Evolutionary conservation across 2,329 filamentous ascomycete genomes (phyloP), one percentile per base, ranked within the genome.

Genomic region (Grosmannia clavigera): DNA sequence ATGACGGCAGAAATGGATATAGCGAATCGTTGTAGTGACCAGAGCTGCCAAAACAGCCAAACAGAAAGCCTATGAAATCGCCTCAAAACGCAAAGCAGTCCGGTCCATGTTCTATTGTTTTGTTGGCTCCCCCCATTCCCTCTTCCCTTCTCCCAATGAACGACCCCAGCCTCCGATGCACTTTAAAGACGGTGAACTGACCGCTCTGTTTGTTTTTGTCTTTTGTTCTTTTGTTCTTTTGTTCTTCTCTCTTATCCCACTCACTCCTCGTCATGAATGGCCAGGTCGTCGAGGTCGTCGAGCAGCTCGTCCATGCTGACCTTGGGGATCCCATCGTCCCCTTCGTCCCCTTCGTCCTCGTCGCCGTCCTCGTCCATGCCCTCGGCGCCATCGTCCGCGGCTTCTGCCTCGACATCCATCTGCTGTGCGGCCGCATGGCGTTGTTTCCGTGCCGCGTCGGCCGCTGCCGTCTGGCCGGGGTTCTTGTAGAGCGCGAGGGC

Each of bases 261-360:
- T 51, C n/a, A 48, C 46, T 66, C 61, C 58, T 66, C 63, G 58
- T 87, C 83, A 64, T 82, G 74, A 75, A 95, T 84, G 54, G 81
- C 85, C 71, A 96, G 82, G 68, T 96, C 92, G 69, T 95, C 91
- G 77, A 96, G 91, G 71, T 96, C 92, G 70, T 96, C 92, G 68
- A 96, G 78, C 69, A 96, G 73, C 72, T 92, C 88, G 25, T 92
- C 81, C 84, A 92, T 85, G 69, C 84, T 79, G 65, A 94, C 86
- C 67, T 82, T 78, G 3, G 88, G 88, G 57, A 79, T 80, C 51
- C 84, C 84, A 51, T 83, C 84, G 9, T 87, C 86, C 19, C 80
- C 81, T 1, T 58, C 62, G n/a, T 22, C 22, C 1, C 22, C 22
- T 22, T 80, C 50, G 2, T 11, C 50, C 5, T 55, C 61, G 22